Base-by-base conservation (phyloP, 768 basidiomycete species). In the Boletellus ananiceps region DNA sequence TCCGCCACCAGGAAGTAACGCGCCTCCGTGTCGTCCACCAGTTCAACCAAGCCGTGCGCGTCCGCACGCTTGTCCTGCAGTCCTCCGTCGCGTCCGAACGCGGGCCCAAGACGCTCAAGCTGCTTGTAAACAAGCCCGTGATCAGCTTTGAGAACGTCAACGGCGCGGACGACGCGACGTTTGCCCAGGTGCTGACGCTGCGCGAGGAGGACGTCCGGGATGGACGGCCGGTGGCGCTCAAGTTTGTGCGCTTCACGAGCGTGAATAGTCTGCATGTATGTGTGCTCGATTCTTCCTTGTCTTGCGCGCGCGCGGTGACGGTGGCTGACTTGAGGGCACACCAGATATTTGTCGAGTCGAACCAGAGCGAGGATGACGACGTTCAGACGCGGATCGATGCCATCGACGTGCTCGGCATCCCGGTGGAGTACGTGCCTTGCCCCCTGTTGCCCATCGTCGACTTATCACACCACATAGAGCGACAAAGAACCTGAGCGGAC, bases 41-140 rank as follows among this genome's bases (percentile, higher is more conserved):
- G 85, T 87, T 87, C 69, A 83, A 84, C 61, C 84, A 85, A 66
- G 65, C 75, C 21, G 85, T 86, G 36, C 77, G 79, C 54, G 65
- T 88, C 42, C 80, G 79, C 49, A 77, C 80, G 32, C 69, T 89
- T 55, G 68, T 78, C 46, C 62, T 88, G 34, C 72, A 73, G 23
- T 69, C 76, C 9, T 54, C 67, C 19, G 59, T 56, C 12, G 59
- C 57, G 0, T 46, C 64, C 16, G 55, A 63, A 4, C 72, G 79
- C 56, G 86, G 77, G 0, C 88, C 87, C 0, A 78, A 76, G 56
- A 65, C 55, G 39, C 71, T 90, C 65, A 84, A 85, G 60, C 64
- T 90, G 25, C 70, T 81, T 34, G 72, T 78, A 25, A 88, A 90
- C 66, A 71, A 74, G 41, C 74, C 78, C 2, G 60, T 76, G 23